These are phyloP conservation scores for Linum tenue DNA, from an alignment of 345 rosid genomes.

Conservation along the genomic window DNA sequence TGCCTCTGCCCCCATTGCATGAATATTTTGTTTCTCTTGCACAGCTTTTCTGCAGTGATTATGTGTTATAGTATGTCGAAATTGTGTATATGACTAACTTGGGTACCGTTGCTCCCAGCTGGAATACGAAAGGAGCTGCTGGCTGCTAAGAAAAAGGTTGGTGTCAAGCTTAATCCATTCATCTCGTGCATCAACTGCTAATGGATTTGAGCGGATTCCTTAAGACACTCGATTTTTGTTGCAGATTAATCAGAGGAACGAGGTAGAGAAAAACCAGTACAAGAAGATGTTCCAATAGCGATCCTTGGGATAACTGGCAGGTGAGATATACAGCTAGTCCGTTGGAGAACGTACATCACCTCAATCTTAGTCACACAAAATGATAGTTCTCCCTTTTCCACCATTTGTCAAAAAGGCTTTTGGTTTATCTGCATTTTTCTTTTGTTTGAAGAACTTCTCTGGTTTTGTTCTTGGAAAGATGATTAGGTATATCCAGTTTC, in stretches of 20 bases:
- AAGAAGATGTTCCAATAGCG: conserved; percentile 32
- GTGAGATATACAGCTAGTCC: too few relatives aligned
- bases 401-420: too few relatives aligned
- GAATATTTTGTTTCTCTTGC: neutral
- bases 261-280: conserved; percentile 27
- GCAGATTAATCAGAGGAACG: conserved; percentile 27
- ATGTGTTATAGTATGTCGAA: neutral
- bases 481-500: too few relatives aligned
- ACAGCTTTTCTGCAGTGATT: neutral
- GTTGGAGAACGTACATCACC: too few relatives aligned
- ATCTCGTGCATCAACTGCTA: neutral
- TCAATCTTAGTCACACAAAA: too few relatives aligned
- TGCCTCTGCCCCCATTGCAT: neutral
- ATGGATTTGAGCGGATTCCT: neutral
- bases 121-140: conserved; percentile 32
- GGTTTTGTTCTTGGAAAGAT: too few relatives aligned
- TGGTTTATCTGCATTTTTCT: too few relatives aligned
- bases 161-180: neutral
- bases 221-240: neutral
- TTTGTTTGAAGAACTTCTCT: too few relatives aligned
- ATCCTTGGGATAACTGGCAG: neutral
- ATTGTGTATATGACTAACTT: neutral
- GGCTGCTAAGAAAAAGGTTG: conserved; percentile 26
- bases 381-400: too few relatives aligned
- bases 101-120: conserved; percentile 9